A percentile compares a stretch with the other conserved stretches of the same genome.
phyloP scores from a whole-genome alignment of 1,284 basidiomycete species.

The Phaffia rhodozyma region DNA sequence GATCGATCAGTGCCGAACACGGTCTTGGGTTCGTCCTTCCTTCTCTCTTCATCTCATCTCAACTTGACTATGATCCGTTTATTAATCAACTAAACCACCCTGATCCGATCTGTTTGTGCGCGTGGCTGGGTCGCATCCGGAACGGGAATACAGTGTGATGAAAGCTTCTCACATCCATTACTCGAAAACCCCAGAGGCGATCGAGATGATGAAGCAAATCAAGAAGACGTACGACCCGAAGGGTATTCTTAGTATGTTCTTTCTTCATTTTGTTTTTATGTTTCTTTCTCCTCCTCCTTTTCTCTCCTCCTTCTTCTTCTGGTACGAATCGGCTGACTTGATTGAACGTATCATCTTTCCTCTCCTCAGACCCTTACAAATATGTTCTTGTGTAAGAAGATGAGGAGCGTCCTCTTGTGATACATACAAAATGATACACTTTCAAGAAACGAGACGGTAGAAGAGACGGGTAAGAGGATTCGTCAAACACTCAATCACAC shows the following conservation, averaged over 20 bases:
- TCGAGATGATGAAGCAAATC: slow-evolving; percentile 80
- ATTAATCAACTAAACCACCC: not conserved
- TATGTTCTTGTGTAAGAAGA: not conserved
- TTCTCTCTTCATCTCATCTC: not conserved
- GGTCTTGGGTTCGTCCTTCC: slow-evolving; percentile 45
- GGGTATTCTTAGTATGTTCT: slow-evolving; percentile 56
- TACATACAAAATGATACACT: too few species aligned
- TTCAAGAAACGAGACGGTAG: too few species aligned
- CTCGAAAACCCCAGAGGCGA: slow-evolving; percentile 66
- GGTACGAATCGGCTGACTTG: not conserved
- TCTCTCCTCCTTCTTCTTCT: not conserved
- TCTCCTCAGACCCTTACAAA: not conserved
- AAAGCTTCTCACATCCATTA: slow-evolving; percentile 86
- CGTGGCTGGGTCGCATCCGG: too few species aligned
- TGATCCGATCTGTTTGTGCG: slow-evolving; percentile 28
- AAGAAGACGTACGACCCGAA: slow-evolving; percentile 85
- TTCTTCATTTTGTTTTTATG: not conserved
- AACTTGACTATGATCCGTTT: not conserved
- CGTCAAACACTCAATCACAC: too few species aligned
- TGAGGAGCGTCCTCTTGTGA: not conserved
- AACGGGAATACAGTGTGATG: slow-evolving; percentile 48
- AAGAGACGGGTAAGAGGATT: too few species aligned
- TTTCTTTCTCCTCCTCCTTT: not conserved
- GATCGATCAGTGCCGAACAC: slow-evolving; percentile 94
- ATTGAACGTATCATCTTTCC: not conserved